Evolutionary conservation across 2,329 filamentous ascomycete species (phyloP).

Genomic region (Stemphylium vesicarium): DNA sequence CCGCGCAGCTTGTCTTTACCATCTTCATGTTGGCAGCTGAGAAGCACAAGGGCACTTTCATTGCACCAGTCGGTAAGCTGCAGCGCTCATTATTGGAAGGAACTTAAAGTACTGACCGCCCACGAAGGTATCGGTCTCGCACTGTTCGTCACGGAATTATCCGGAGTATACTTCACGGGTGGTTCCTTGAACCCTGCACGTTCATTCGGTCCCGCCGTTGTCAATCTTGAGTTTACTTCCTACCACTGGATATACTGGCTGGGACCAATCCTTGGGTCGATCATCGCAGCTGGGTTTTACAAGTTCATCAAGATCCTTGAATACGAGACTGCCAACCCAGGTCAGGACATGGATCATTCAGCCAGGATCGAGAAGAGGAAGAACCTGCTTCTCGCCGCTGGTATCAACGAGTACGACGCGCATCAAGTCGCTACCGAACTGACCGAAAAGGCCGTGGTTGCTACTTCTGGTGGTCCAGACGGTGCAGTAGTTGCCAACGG

Average conservation of each 20-base stretch:
- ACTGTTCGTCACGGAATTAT: constrained; percentile 61
- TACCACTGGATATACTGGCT: constrained; percentile 52
- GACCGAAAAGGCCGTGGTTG: constrained; percentile 14
- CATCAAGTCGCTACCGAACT: constrained; percentile 22
- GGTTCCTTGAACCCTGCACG: constrained; percentile 54
- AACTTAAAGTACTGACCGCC: not conserved
- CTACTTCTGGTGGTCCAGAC: constrained; percentile 10
- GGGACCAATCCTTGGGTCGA: constrained; percentile 49
- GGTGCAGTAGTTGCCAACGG: constrained; percentile 15
- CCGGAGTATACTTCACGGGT: constrained; percentile 52
- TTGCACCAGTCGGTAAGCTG: constrained; percentile 61
- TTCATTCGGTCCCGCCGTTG: constrained; percentile 53
- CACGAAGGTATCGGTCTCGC: constrained; percentile 64
- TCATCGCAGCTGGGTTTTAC: constrained; percentile 57
- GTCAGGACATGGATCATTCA: constrained; percentile 30
- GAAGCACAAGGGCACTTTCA: constrained; percentile 64
- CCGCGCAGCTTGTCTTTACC: constrained; percentile 41
- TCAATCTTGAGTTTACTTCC: constrained; percentile 43
- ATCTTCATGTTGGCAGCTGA: constrained; percentile 64
- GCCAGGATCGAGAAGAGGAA: constrained; percentile 18
- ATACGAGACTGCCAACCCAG: constrained; percentile 42
- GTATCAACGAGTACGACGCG: constrained; percentile 26
- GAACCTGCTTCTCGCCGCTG: constrained; percentile 21
- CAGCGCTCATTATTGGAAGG: too few species aligned
- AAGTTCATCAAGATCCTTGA: constrained; percentile 50